Conservation (phyloP, 2,329 filamentous ascomycete species). For the Leptosphaerulina australis region DNA sequence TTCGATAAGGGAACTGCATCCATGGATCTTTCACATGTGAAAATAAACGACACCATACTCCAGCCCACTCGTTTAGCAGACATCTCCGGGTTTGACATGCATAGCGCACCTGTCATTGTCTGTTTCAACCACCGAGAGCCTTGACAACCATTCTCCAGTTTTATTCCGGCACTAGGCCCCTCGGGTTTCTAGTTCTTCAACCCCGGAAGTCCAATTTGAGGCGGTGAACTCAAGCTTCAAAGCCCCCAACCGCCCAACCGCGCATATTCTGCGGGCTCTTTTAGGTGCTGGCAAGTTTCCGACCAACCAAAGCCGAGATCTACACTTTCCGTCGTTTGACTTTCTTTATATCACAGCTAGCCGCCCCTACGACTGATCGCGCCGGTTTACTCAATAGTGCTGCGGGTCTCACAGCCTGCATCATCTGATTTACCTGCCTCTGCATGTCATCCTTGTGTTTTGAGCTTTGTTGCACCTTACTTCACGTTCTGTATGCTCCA, state of each 20-base stretch:
- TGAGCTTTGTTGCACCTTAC: conserved; percentile 10
- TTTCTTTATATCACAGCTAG: conserved; percentile 17
- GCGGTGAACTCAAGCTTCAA: conserved; percentile 38
- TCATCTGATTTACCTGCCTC: conserved; percentile 30
- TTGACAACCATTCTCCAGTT: conserved; percentile 29
- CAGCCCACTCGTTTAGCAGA: conserved; percentile 21
- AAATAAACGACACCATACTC: conserved; percentile 30
- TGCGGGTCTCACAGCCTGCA: conserved; percentile 29
- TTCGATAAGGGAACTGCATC: conserved; percentile 8
- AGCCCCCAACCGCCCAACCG: conserved; percentile 28
- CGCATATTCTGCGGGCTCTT: conserved; percentile 26
- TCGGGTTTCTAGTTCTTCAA: conserved; percentile 22
- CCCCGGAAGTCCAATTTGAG: conserved; percentile 29
- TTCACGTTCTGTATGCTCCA: conserved; percentile 8
- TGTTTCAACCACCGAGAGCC: conserved; percentile 18
- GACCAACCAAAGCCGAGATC: conserved; percentile 34
- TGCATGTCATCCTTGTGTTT: conserved; percentile 22
- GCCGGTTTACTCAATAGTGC: conserved; percentile 29
- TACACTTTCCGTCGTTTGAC: conserved; percentile 25
- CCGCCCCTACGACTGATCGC: conserved; percentile 26
- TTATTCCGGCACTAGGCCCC: conserved; percentile 30
- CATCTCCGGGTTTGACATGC: conserved; percentile 25
- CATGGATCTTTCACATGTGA: conserved; percentile 34
- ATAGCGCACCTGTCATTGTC: conserved; percentile 29
- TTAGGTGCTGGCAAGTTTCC: conserved; percentile 25